Percentiles rank a stretch among this genome's conserved stretches.
Evolutionary conservation across 805 yeast genomes (phyloP).

Genomic region (Yamadazyma phyllophila): DNA sequence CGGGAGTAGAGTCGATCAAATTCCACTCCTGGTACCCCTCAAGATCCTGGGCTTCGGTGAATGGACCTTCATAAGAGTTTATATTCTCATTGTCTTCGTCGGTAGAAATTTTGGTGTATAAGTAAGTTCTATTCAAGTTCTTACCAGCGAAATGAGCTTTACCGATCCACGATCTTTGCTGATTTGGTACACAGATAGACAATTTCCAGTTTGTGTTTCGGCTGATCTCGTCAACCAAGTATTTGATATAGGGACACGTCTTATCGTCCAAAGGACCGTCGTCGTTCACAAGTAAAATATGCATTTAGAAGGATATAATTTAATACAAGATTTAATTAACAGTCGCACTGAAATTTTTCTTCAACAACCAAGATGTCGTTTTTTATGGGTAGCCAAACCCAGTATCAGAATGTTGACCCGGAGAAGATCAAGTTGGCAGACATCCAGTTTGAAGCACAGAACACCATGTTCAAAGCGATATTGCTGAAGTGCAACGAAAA

Average conservation of each 20-base stretch:
- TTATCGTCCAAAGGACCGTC: slow-evolving; percentile 89
- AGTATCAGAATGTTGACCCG: slow-evolving; percentile 48
- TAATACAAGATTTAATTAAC: neutral
- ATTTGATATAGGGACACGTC: slow-evolving; percentile 82
- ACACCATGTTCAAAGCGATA: slow-evolving; percentile 54
- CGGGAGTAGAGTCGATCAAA: slow-evolving; percentile 90
- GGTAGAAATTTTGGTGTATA: slow-evolving; percentile 51
- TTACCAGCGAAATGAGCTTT: slow-evolving; percentile 92
- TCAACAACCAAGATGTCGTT: slow-evolving; percentile 50
- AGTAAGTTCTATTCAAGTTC: slow-evolving; percentile 56
- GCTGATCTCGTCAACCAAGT: slow-evolving; percentile 67
- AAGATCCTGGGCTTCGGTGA: slow-evolving; percentile 45
- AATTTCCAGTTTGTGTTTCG: slow-evolving; percentile 77
- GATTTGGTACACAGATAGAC: slow-evolving; percentile 81
- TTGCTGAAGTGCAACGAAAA: slow-evolving; percentile 64
- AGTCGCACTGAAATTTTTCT: slow-evolving; percentile 3
- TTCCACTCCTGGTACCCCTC: slow-evolving; percentile 72
- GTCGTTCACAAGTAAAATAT: slow-evolving; percentile 75
- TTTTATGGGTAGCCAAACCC: slow-evolving; percentile 50
- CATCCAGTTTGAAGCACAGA: slow-evolving; percentile 66
- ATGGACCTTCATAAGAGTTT: slow-evolving; percentile 67
- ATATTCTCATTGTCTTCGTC: slow-evolving; percentile 42
- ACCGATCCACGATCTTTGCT: slow-evolving; percentile 92
- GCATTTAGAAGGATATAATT: slow-evolving; percentile 31
- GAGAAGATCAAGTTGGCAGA: slow-evolving; percentile 62